Evolutionary conservation across 768 basidiomycete genomes (phyloP), one percentile per base, ranked within the genome.

Genomic region (Boletus rufocinnamomeus): DNA sequence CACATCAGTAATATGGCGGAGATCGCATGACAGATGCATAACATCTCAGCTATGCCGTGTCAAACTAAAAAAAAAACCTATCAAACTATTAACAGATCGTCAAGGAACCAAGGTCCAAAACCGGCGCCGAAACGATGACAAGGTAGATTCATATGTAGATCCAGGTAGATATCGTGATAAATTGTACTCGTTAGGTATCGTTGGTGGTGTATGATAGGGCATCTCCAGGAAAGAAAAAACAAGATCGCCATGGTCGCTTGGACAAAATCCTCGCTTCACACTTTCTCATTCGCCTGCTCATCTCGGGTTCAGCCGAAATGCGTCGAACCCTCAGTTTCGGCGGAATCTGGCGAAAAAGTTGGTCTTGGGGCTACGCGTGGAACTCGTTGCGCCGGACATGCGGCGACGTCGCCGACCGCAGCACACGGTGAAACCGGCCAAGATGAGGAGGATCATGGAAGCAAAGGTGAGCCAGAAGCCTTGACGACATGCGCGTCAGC

Each of bases 401-500:
- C 86, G 79, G 57, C 79, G 76, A 56, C 76, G 80, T 56, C 86
- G 77, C 40, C 87, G 82, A 13, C 87, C 87, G 61, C 88, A 83
- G 76, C 86, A 88, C 38, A 89, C 84, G 4, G 85, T 85, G 76
- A 82, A 82, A 52, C 87, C 87, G 19, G 82, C 87, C 55, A 89
- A 67, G 43, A 84, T 71, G 34, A 86, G 80, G 5, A 91, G 80
- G 62, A 91, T 74, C 67, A 91, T 74, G 14, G 84, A 71, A 21
- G 79, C 83, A 64, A 91, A 84, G 2, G 87, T 89, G 70, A 91
- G 69, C 89, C 89, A 91, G 71, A 91, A 90, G 9, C 81, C 88
- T 87, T 59, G 48, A n/a, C n/a, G 21, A 34, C 28, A 32, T 50
- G 44, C 30, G 21, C 30, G 25, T 66, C 49, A 56, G 45, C 21